Base-by-base conservation (phyloP, 805 yeast genomes). In the Zygosaccharomyces pseudorouxii region DNA sequence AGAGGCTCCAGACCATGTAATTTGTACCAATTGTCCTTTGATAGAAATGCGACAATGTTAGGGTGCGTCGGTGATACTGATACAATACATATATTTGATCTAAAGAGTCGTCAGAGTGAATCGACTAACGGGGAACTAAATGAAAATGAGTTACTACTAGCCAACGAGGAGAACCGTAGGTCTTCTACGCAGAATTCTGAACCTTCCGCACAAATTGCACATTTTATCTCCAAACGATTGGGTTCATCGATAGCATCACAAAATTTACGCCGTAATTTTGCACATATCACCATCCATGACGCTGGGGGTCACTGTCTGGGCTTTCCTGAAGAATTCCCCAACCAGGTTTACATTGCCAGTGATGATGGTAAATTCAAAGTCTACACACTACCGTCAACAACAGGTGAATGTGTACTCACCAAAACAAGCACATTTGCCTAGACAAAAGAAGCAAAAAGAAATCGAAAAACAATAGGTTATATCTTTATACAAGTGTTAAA, bases 31-130 rank as follows among this genome's bases (percentile, higher is more conserved):
- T 69, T 89, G 47, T 72, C 76, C 33, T 89, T 89, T 67, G 82
- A 85, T 55, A 65, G 73, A 20, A 79, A 80, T 47, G 76, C 84
- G 40, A 72, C 74, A 1, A 72, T 83, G 47, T 71, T 90, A n/a
- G 81, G 84, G n/a, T 93, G 90, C 41, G 80, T 89, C 3, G 84
- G 92, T 35, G 80, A 89, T 30, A 84, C 95, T 11, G 95, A 85
- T 27, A 89, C 97, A 0, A 86, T 89, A n/a, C 97, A 89, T 64
- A 79, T 89, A 18, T 89, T 89, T 70, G 72, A 86, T 46, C 64
- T 89, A 46, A 81, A 81, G 1, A 80, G 76, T 28, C 42, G 42
- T 29, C 48, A 38, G 10, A 46, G 9, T 4, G 38, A 41, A 11
- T 20, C 38, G 7, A 30, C 16, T 3, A 42, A 39, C 22, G 55